phyloP scores from a whole-genome alignment of 192 early-diverging fungal genomes.

The Phycomyces blakesleeanus region DNA sequence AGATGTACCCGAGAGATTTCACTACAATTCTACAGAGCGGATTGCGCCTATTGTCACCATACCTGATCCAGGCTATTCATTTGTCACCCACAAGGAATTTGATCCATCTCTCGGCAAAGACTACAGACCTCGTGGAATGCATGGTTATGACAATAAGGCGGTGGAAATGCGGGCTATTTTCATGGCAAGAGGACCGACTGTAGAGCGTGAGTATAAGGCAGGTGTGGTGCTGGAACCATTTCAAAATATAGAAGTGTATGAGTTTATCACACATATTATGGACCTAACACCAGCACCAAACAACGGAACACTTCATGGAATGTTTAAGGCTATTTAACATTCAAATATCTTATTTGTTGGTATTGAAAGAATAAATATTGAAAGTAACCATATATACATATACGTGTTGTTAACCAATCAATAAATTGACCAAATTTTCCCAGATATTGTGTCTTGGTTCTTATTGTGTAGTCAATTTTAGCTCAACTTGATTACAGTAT shows the following conservation, averaged over 20 bases:
- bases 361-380: no score
- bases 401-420: no score
- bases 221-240: conserved; percentile 49
- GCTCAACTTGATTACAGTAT: no score
- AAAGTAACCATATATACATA: no score
- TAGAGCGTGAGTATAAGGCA: conserved; percentile 1
- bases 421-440: no score
- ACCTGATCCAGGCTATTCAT: conserved; percentile 62
- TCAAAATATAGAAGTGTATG: conserved; percentile 72
- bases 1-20: conserved; percentile 66
- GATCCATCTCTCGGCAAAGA: conserved; percentile 20
- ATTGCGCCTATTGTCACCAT: conserved; percentile 73
- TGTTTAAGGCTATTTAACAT: neutral
- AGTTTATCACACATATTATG: conserved; percentile 56
- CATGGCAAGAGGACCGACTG: conserved; percentile 66
- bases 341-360: no score
- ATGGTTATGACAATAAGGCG: conserved; percentile 80
- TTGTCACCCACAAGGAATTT: conserved; percentile 45
- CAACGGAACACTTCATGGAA: conserved; percentile 60
- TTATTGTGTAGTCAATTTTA: no score
- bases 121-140: conserved; percentile 53
- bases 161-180: conserved; percentile 84
- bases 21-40: conserved; percentile 64
- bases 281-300: conserved; percentile 59
- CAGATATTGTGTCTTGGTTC: no score